These are phyloP conservation scores for Rugosomyces carneus DNA, from an alignment of 1,284 basidiomycete genomes.

Conservation along the genomic window DNA sequence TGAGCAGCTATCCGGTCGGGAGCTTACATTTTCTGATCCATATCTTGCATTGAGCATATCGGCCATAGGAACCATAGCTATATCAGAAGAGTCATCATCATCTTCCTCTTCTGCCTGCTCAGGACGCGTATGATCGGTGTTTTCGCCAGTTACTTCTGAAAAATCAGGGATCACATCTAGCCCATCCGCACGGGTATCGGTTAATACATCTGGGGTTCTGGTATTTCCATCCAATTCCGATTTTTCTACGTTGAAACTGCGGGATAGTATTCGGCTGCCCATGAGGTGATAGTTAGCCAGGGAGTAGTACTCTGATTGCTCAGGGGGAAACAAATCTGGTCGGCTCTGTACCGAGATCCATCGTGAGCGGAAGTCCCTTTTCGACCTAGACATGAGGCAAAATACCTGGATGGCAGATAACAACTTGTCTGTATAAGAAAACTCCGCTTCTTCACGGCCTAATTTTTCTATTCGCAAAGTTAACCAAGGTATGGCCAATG, in stretches of 20 bases:
- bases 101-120: conserved; percentile 36
- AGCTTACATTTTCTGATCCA: conserved; percentile 77
- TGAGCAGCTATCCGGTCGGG: conserved; percentile 1
- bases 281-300: conserved; percentile 82
- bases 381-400: conserved; percentile 4
- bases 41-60: conserved; percentile 91
- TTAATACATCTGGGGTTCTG: conserved; percentile 22
- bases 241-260: conserved; percentile 78
- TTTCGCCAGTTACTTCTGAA: conserved; percentile 19
- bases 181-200: conserved; percentile 27
- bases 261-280: conserved; percentile 90
- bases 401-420: conserved; percentile 62
- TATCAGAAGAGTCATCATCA: conserved; percentile 63
- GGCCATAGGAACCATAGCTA: conserved; percentile 95
- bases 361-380: conserved; percentile 5
- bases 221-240: conserved; percentile 37
- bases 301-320: conserved; percentile 54
- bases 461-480: conserved; percentile 65
- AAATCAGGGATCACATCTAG: conserved; percentile 46
- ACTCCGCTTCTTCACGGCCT: conserved; percentile 80
- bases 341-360: conserved; percentile 44
- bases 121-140: conserved; percentile 19
- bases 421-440: conserved; percentile 63
- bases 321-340: conserved; percentile 62
- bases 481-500: conserved; percentile 5